These are phyloP conservation scores for Candida neerlandica DNA, from an alignment of 1,139 yeast species.

Conservation along the genomic window DNA sequence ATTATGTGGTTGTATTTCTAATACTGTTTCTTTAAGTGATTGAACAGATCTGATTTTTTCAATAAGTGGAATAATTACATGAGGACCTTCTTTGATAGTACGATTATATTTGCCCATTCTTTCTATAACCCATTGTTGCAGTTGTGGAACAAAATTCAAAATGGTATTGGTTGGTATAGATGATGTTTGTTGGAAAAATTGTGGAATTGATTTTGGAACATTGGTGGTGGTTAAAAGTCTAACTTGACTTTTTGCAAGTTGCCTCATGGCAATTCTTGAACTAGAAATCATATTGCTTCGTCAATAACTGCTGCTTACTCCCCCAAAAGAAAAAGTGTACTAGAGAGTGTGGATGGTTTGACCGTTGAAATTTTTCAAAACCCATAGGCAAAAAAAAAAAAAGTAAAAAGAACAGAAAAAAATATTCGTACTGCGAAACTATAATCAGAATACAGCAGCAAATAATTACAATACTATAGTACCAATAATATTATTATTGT, in stretches of 20 bases:
- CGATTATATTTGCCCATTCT: conserved; percentile 86
- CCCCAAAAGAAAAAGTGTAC: too few species aligned
- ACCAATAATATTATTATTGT: not conserved
- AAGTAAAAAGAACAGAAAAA: not conserved
- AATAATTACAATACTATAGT: too few species aligned
- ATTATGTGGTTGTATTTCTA: conserved; percentile 81
- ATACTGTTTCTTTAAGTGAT: conserved; percentile 77
- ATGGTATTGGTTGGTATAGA: conserved; percentile 71
- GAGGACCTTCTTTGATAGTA: conserved; percentile 77
- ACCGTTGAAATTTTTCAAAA: not conserved
- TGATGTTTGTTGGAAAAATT: conserved; percentile 65
- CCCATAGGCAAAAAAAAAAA: not conserved
- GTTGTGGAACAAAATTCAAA: conserved; percentile 82
- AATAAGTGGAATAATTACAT: conserved; percentile 68
- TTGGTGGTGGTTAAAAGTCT: not conserved
- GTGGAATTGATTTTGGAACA: conserved; percentile 15
- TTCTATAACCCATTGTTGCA: conserved; percentile 89
- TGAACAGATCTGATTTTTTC: conserved; percentile 83
- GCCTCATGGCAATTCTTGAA: not conserved
- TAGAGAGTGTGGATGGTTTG: not conserved
- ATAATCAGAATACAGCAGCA: not conserved
- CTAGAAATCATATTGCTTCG: not conserved
- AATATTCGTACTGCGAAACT: not conserved
- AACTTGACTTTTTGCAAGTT: conserved; percentile 8
- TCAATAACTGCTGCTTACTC: too few species aligned